Evolutionary conservation across 768 basidiomycete genomes (phyloP).

Genomic region (Pleurotus tuoliensis): DNA sequence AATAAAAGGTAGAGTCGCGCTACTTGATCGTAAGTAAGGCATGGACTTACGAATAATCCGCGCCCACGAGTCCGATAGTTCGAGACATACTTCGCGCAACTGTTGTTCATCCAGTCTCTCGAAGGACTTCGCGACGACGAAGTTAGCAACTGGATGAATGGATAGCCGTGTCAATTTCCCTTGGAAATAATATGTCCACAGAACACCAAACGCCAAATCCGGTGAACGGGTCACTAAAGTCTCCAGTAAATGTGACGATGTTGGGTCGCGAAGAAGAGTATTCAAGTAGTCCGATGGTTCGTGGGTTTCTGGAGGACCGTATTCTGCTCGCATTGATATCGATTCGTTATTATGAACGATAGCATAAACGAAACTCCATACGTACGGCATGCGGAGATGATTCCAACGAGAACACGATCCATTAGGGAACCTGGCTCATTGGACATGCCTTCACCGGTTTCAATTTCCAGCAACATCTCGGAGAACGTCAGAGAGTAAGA

Average conservation of each 20-base stretch:
- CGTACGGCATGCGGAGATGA: constrained; percentile 65
- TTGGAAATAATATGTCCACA: constrained; percentile 80
- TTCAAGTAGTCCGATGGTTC: constrained; percentile 76
- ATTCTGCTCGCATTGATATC: constrained; percentile 24
- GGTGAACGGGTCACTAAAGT: constrained; percentile 66
- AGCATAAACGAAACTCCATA: constrained; percentile 9
- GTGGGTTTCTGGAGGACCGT: constrained; percentile 24
- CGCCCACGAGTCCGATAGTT: constrained; percentile 53
- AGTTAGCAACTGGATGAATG: constrained; percentile 90
- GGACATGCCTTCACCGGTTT: constrained; percentile 60
- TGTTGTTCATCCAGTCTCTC: constrained; percentile 56
- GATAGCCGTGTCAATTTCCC: constrained; percentile 72
- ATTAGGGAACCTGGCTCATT: constrained; percentile 68
- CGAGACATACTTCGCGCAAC: constrained; percentile 51
- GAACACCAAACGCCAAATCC: constrained; percentile 47
- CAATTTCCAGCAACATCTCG: constrained; percentile 81
- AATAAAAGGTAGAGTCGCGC: neutral
- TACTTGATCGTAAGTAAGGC: neutral
- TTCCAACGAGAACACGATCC: constrained; percentile 75
- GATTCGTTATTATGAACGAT: too few species aligned
- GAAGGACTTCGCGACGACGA: constrained; percentile 80
- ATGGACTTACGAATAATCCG: constrained; percentile 66
- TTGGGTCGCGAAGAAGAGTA: constrained; percentile 79
- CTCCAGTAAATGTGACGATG: constrained; percentile 90
- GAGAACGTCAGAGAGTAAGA: constrained; percentile 4